Conservation (phyloP, 2,329 filamentous ascomycete species). For the Arthrobotrys megalospora region DNA sequence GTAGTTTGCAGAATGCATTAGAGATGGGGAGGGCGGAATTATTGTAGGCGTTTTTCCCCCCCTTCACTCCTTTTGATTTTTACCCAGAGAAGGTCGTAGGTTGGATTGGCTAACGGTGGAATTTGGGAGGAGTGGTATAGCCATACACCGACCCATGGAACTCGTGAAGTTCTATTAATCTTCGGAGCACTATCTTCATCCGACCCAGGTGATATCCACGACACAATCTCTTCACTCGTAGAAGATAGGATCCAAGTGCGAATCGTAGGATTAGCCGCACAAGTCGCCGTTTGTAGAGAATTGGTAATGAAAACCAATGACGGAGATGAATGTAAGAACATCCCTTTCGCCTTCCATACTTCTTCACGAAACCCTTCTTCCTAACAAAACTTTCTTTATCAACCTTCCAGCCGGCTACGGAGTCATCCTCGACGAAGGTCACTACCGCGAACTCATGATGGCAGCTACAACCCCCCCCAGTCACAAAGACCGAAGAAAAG, state of each 20-base stretch:
- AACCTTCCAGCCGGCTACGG: slow-evolving; percentile 74
- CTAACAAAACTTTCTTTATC: background rate
- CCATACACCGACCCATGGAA: slow-evolving; percentile 92
- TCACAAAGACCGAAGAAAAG: slow-evolving; percentile 77
- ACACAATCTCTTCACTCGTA: slow-evolving; percentile 84
- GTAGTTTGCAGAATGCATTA: slow-evolving; percentile 91
- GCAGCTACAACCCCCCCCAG: slow-evolving; percentile 90
- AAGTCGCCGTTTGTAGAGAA: slow-evolving; percentile 92
- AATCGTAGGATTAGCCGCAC: slow-evolving; percentile 90
- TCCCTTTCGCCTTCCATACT: background rate
- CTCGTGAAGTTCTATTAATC: slow-evolving; percentile 90
- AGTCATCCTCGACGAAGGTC: slow-evolving; percentile 86
- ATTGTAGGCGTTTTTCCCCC: slow-evolving; percentile 73
- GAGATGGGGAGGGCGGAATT: slow-evolving; percentile 94
- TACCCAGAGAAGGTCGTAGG: too few relatives aligned
- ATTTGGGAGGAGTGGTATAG: slow-evolving; percentile 68
- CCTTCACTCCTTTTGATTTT: slow-evolving; percentile 10
- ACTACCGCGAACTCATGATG: slow-evolving; percentile 91
- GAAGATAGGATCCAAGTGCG: slow-evolving; percentile 87
- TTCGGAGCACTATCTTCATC: slow-evolving; percentile 91
- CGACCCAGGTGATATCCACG: slow-evolving; percentile 95
- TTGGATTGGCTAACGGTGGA: background rate
- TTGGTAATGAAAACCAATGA: slow-evolving; percentile 89
- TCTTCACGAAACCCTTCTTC: background rate
- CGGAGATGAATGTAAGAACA: slow-evolving; percentile 75